A percentile compares a stretch with the other conserved stretches of the same genome.
Evolutionary conservation across 2,329 filamentous ascomycete genomes (phyloP).

Genomic region (Pezicula neosporulosa): DNA sequence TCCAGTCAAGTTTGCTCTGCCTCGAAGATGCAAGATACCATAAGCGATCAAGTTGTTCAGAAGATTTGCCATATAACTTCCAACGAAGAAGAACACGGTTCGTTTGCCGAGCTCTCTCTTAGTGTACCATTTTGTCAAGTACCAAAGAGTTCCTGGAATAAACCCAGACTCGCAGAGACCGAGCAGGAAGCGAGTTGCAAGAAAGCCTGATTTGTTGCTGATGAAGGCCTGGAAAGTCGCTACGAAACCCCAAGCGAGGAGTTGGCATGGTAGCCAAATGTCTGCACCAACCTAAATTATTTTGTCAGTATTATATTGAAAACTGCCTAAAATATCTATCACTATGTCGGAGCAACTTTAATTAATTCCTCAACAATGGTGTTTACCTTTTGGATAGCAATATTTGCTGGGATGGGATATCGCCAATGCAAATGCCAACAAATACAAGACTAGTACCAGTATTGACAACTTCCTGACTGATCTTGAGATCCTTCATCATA

Average conservation of each 20-base stretch:
- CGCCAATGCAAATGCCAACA: not conserved
- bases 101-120: not conserved
- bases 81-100: not conserved
- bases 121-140: not conserved
- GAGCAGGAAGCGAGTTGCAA: not conserved
- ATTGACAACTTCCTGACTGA: not conserved
- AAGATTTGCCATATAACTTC: not conserved
- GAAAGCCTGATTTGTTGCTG: not conserved
- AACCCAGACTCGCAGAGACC: not conserved
- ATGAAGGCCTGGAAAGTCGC: not conserved
- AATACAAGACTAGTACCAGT: not conserved
- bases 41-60: not conserved
- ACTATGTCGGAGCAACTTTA: no score
- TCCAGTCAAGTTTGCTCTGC: not conserved
- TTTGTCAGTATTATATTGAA: no score
- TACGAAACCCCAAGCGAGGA: not conserved
- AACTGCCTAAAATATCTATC: no score
- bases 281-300: not conserved
- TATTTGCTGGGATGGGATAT: not conserved
- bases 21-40: not conserved
- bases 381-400: not conserved
- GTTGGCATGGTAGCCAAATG: not conserved
- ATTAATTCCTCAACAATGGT: no score
- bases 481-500: not conserved
- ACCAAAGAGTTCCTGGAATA: not conserved